phyloP scores from a whole-genome alignment of 805 yeast species.

The Candida parachauliodes region DNA sequence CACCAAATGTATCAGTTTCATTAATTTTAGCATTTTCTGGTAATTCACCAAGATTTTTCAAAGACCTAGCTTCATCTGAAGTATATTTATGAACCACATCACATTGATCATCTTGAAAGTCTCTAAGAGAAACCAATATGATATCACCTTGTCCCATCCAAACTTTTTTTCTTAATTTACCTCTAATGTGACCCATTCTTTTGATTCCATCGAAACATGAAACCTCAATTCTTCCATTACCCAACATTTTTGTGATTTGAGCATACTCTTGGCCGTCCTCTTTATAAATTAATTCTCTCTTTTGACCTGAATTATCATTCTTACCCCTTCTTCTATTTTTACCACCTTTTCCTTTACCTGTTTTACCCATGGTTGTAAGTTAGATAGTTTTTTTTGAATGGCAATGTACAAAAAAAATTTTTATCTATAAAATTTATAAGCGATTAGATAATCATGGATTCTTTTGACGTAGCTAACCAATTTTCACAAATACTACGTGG shows the following conservation, averaged over 20 bases:
- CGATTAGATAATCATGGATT: constrained; percentile 55
- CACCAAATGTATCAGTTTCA: constrained; percentile 96
- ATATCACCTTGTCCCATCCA: constrained; percentile 99
- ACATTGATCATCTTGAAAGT: constrained; percentile 97
- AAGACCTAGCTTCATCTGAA: constrained; percentile 96
- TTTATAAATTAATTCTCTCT: constrained; percentile 86
- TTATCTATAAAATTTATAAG: background rate
- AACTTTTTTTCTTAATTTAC: constrained; percentile 97
- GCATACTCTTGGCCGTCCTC: constrained; percentile 99
- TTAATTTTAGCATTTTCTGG: constrained; percentile 97
- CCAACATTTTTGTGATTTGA: constrained; percentile 96
- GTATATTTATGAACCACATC: constrained; percentile 96
- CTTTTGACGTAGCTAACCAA: constrained; percentile 80
- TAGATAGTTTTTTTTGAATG: background rate
- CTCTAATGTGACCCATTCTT: constrained; percentile 97
- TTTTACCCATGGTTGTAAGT: constrained; percentile 60
- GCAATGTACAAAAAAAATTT: constrained; percentile 4
- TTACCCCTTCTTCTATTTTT: constrained; percentile 98
- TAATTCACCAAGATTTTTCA: constrained; percentile 92
- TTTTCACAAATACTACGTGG: constrained; percentile 63
- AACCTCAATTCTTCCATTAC: constrained; percentile 96
- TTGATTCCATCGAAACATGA: constrained; percentile 89
- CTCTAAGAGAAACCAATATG: constrained; percentile 91
- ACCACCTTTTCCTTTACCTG: constrained; percentile 80
- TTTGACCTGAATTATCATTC: constrained; percentile 86